phyloP scores from a whole-genome alignment of 805 yeast genomes.

The Nematodospora valgi region DNA sequence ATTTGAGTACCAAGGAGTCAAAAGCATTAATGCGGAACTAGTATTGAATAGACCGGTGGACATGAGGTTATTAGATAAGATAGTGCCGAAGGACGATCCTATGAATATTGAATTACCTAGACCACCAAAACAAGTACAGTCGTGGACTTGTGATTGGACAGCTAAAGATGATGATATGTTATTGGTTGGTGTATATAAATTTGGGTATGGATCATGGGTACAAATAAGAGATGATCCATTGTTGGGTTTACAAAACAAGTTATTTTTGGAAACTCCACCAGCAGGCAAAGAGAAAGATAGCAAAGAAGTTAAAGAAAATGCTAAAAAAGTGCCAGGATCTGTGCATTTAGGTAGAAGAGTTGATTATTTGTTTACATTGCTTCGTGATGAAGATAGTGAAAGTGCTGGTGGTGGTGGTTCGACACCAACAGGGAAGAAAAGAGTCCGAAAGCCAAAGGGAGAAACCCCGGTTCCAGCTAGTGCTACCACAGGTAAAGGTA shows the following conservation, averaged over 20 bases:
- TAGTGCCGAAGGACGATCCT: constrained; percentile 54
- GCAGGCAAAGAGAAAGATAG: constrained; percentile 4
- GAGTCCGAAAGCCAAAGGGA: constrained; percentile 13
- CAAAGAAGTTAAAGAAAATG: constrained; percentile 18
- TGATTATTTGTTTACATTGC: constrained; percentile 74
- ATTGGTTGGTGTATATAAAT: constrained; percentile 80
- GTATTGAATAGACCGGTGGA: constrained; percentile 83
- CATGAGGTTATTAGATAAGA: constrained; percentile 58
- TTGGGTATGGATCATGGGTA: constrained; percentile 95
- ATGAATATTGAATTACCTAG: constrained; percentile 55
- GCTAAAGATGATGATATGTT: constrained; percentile 81
- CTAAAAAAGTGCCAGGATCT: constrained; percentile 81
- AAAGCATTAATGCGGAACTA: constrained; percentile 86
- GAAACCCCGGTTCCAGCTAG: constrained; percentile 8
- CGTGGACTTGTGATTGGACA: constrained; percentile 90
- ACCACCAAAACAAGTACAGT: constrained; percentile 76
- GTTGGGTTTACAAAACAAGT: constrained; percentile 77
- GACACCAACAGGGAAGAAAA: constrained; percentile 13
- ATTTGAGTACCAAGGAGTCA: constrained; percentile 84
- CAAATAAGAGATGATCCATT: constrained; percentile 95
- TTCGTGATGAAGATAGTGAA: constrained; percentile 56
- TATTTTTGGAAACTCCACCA: constrained; percentile 52
- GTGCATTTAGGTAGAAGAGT: constrained; percentile 90
- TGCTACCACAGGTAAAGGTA: constrained; percentile 3
- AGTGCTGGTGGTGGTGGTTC: constrained; percentile 22